Base-by-base conservation (phyloP, 2,329 filamentous ascomycete genomes). In the Fusarium austroafricanum region DNA sequence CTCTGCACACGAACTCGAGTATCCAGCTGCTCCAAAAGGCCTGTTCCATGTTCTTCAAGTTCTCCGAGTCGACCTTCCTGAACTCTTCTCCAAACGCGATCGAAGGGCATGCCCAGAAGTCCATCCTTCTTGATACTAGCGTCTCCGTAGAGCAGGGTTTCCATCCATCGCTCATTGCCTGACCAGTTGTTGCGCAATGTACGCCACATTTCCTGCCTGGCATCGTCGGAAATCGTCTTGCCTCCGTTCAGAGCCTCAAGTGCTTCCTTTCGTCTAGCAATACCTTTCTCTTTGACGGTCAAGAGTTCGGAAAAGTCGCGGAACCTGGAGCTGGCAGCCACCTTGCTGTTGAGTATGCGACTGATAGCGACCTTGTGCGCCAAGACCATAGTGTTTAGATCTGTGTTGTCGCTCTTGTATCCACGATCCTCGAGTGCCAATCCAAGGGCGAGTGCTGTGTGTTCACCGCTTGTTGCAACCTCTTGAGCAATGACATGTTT, bases 181-280 rank as follows among this genome's bases (percentile, higher is more conserved):
- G 92, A 83, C 94, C 94, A 97, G 69, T 93, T 92, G 63, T 89
- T 89, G 35, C 86, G 84, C 29, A 94, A 80, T 4, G 86, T 83
- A 40, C 86, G 86, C 70, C 89, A 84, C 57, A 93, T 80, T 38
- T 87, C 81, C 1, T 77, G 69, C 43, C 80, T 82, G 5, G 79
- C 76, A 38, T 83, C 79, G 12, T 83, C 79, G 0, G 83, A 77
- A 9, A 83, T 66, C 26, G 79, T 74, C 15, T 77, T 74, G 17
- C 75, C 65, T 1, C 67, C 62, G 1, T 79, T 73, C 20, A 77
- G 74, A 3, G 73, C 70, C 23, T 77, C 76, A 9, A 83, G 76
- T 46, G 81, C 80, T 62, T 88, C 85, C 39, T 83, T 83, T 50
- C 89, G 83, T 23, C 81, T 81, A 2, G 80, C 77, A 46, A 95